These are phyloP conservation scores for Serendipita indica DNA, from an alignment of 768 basidiomycete genomes.

Conservation along the genomic window DNA sequence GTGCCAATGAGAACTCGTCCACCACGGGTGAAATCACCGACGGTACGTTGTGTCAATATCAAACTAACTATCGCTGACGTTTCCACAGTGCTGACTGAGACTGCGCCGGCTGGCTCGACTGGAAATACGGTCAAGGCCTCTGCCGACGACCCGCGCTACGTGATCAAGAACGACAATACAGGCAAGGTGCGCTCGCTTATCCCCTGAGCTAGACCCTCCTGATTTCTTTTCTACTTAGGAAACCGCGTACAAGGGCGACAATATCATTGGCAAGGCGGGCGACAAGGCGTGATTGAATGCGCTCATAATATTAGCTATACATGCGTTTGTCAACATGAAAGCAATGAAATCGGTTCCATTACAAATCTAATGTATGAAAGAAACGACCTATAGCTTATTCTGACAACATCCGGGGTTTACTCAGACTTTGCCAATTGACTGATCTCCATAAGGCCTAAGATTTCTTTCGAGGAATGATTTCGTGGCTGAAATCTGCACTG, in stretches of 20 bases:
- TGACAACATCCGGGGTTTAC: too few relatives aligned
- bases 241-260: slow-evolving; percentile 7
- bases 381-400: too few relatives aligned
- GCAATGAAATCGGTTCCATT: too few relatives aligned
- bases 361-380: too few relatives aligned
- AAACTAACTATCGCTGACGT: neutral
- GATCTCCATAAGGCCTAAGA: too few relatives aligned
- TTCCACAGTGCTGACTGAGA: neutral
- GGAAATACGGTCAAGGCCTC: slow-evolving; percentile 6
- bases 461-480: too few relatives aligned
- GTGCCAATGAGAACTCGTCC: neutral
- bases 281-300: too few relatives aligned
- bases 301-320: too few relatives aligned
- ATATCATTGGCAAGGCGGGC: neutral
- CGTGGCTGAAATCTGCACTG: too few relatives aligned
- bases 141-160: slow-evolving; percentile 10
- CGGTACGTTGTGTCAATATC: neutral
- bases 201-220: neutral
- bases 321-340: too few relatives aligned
- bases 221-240: slow-evolving; percentile 2
- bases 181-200: slow-evolving; percentile 7
- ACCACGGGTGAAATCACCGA: neutral
- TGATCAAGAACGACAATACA: slow-evolving; percentile 14
- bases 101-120: neutral
- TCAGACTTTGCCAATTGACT: too few relatives aligned